Percentiles rank a stretch among this genome's conserved stretches.
Evolutionary conservation across 192 early-diverging fungal genomes (phyloP).

Genomic region (Backusella morwellensis): DNA sequence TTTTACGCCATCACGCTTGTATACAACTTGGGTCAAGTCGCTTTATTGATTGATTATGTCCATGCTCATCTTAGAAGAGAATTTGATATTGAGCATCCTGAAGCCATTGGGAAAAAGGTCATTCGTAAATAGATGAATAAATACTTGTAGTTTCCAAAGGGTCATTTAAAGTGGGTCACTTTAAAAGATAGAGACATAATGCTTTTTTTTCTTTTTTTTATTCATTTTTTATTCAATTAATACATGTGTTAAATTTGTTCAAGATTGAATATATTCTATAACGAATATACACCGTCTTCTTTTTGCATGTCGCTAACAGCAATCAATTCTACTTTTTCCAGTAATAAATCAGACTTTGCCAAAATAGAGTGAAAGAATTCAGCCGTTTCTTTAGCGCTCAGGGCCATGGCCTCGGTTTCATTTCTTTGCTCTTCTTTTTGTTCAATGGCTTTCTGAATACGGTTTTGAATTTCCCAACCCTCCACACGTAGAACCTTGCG

Average conservation of each 20-base stretch:
- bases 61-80: constrained; percentile 73
- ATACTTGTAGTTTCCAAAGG: background rate
- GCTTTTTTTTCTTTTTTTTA: background rate
- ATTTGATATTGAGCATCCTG: constrained; percentile 70
- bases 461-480: constrained; percentile 68
- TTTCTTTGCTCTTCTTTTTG: constrained; percentile 62
- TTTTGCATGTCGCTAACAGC: background rate
- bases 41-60: constrained; percentile 84
- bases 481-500: constrained; percentile 65
- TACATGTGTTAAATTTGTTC: too few species aligned
- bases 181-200: too few species aligned
- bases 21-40: constrained; percentile 82
- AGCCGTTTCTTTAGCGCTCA: constrained; percentile 6
- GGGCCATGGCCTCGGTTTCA: constrained; percentile 49
- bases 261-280: too few species aligned
- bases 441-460: constrained; percentile 73
- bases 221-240: background rate
- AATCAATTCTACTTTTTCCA: constrained; percentile 13
- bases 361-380: constrained; percentile 6
- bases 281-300: background rate
- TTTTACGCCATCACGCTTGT: constrained; percentile 97
- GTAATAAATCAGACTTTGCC: constrained; percentile 3
- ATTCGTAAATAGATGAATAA: constrained; percentile 33
- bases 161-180: too few species aligned
- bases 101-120: constrained; percentile 47